Conservation (phyloP, 208 protist species). For the Leishmania tarentolae region DNA sequence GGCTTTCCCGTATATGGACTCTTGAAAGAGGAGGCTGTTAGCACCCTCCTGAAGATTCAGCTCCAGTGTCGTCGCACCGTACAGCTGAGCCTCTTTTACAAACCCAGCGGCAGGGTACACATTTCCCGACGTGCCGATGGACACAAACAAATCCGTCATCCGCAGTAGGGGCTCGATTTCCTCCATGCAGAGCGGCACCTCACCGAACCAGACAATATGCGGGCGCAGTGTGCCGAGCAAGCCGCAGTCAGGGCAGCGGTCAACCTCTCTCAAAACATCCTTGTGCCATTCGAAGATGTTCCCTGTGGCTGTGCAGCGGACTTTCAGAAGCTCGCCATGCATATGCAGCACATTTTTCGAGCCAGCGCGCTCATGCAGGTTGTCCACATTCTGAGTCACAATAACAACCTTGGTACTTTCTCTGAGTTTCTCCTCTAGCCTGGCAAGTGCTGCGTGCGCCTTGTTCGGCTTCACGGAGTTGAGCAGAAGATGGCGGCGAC, state of each 20-base stretch:
- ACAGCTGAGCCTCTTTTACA: constrained; percentile 30
- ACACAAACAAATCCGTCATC: constrained; percentile 65
- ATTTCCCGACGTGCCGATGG: constrained; percentile 73
- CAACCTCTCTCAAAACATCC: constrained; percentile 37
- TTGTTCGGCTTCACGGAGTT: constrained; percentile 50
- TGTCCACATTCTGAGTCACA: constrained; percentile 83
- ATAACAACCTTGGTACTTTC: constrained; percentile 38
- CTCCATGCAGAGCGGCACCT: constrained; percentile 75
- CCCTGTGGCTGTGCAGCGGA: constrained; percentile 48
- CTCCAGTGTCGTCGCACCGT: constrained; percentile 57
- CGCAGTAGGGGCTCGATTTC: constrained; percentile 41
- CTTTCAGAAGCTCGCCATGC: constrained; percentile 82
- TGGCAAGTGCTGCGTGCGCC: constrained; percentile 55
- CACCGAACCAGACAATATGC: constrained; percentile 86
- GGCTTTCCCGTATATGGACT: constrained; percentile 51
- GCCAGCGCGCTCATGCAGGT: constrained; percentile 76
- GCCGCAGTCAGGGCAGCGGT: constrained; percentile 52
- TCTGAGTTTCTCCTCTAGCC: constrained; percentile 46
- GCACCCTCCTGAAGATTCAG: constrained; percentile 56
- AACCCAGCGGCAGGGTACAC: constrained; percentile 82
- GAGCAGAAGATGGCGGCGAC: constrained; percentile 39
- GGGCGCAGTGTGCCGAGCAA: constrained; percentile 59
- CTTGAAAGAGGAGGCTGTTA: constrained; percentile 51
- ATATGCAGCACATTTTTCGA: constrained; percentile 73
- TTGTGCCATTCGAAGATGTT: constrained; percentile 31